Evolutionary conservation across 1,284 basidiomycete genomes (phyloP).

Genomic region (Apiotrichum sp.): DNA sequence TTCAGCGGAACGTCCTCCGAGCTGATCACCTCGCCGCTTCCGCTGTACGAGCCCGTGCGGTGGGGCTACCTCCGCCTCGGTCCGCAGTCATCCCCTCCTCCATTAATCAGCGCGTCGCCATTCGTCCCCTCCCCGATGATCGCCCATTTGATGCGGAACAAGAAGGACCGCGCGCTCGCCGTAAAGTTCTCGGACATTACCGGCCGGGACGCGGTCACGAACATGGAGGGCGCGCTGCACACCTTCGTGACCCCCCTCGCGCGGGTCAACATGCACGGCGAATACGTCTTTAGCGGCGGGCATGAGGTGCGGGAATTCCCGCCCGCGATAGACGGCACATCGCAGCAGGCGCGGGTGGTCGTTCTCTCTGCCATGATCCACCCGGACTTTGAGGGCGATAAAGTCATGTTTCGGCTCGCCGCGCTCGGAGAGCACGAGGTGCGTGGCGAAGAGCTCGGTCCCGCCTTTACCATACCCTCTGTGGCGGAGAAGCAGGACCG

Average conservation of each 20-base stretch:
- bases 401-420: slow-evolving; percentile 19
- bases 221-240: slow-evolving; percentile 28
- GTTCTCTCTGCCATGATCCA: slow-evolving; percentile 23
- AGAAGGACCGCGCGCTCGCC: slow-evolving; percentile 22
- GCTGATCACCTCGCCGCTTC: not conserved
- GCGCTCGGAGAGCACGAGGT: not conserved
- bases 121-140: slow-evolving; percentile 9
- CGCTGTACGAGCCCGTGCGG: not conserved
- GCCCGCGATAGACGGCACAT: not conserved
- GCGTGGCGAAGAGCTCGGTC: not conserved
- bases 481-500: not conserved
- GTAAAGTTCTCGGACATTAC: slow-evolving; percentile 19
- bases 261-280: slow-evolving; percentile 19
- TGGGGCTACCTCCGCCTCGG: not conserved
- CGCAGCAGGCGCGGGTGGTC: slow-evolving; percentile 13
- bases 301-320: slow-evolving; percentile 11
- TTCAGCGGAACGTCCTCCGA: not conserved
- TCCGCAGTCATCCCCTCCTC: not conserved
- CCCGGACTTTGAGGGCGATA: slow-evolving; percentile 23
- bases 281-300: slow-evolving; percentile 15
- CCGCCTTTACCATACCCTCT: not conserved
- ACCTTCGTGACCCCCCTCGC: slow-evolving; percentile 24
- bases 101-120: slow-evolving; percentile 1
- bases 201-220: slow-evolving; percentile 15
- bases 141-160: slow-evolving; percentile 26